These are phyloP conservation scores for Vaccinium vitisidaea DNA, from an alignment of 148 eudicot species.

Conservation along the genomic window DNA sequence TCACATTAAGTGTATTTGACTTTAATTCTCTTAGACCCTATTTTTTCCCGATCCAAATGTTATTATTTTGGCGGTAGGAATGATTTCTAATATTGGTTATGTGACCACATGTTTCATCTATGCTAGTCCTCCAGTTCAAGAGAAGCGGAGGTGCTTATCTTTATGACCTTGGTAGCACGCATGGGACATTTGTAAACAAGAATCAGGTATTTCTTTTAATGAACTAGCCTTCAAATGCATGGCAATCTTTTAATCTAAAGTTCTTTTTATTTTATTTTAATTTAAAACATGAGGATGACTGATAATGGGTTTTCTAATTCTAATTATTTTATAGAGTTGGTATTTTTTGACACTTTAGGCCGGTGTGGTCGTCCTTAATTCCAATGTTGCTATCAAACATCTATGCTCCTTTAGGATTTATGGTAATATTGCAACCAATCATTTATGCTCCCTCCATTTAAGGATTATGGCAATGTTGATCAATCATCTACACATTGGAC, in stretches of 20 bases:
- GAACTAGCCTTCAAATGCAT: not conserved
- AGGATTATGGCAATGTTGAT: not conserved
- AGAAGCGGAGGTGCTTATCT: constrained; percentile 64
- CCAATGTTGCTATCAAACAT: not conserved
- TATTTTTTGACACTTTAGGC: not conserved
- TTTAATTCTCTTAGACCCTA: not conserved
- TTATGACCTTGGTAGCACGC: constrained; percentile 90
- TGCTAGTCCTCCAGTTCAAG: constrained; percentile 79
- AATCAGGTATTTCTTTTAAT: constrained; percentile 57
- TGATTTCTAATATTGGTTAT: not conserved
- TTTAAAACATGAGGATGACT: not conserved
- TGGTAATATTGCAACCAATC: not conserved
- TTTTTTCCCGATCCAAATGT: not conserved
- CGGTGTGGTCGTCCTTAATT: not conserved
- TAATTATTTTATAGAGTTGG: not conserved
- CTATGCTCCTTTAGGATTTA: not conserved
- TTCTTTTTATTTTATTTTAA: not conserved
- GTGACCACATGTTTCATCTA: constrained; percentile 10
- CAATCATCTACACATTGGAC: not conserved
- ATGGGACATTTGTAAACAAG: constrained; percentile 86
- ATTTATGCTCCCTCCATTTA: not conserved
- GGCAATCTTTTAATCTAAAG: not conserved
- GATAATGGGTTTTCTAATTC: not conserved
- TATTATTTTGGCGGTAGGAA: not conserved
- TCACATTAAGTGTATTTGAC: not conserved